Base-by-base conservation (phyloP, 2,329 filamentous ascomycete genomes). In the Xylaria sp. region DNA sequence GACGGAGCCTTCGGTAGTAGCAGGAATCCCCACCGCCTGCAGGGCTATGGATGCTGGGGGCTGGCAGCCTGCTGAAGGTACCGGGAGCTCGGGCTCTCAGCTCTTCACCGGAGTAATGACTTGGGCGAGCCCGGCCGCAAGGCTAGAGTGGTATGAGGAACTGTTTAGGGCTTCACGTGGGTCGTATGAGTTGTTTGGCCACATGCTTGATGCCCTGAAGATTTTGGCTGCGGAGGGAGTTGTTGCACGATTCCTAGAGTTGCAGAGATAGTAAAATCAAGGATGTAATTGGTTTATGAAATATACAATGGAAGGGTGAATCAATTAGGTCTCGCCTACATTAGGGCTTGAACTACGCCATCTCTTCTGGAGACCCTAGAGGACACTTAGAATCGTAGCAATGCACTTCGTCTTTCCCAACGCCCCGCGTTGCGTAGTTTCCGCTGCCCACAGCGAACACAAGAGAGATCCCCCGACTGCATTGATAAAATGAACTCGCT, bases 181-280 rank as follows among this genome's bases (percentile, higher is more conserved):
- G 42, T 47, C n/a, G 42, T 47, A 47, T 47, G 42, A 47, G 42
- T 47, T 47, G 42, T 47, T 47, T 47, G 42, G 42, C 17, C 17
- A 47, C 8, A 21, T 21, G n/a, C 42, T 47, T 17, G 42, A 47
- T 19, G 17, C 42, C 17, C n/a, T 47, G n/a, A 47, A 47, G 19
- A 8, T 47, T 5, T 47, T 47, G 4, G 17, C 42, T 42, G 39
- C 39, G n/a, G 42, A 17, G 14, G 42, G n/a, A 47, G 8, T 47
- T 47, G 17, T 17, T 3, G 17, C 42, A 17, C 42, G 17, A 17
- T 47, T 19, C 42, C 42, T 47, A 17, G 5, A 14, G 14, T 11
- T 42, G 14, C 39, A 42, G 39, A 42, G 39, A 42, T 5, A 42
- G 11, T 42, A 42, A 36, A 27, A 27, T 27, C 4, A 27, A 27